Evolutionary conservation across 345 rosid species (phyloP).

Genomic region (Carallia brachiata): DNA sequence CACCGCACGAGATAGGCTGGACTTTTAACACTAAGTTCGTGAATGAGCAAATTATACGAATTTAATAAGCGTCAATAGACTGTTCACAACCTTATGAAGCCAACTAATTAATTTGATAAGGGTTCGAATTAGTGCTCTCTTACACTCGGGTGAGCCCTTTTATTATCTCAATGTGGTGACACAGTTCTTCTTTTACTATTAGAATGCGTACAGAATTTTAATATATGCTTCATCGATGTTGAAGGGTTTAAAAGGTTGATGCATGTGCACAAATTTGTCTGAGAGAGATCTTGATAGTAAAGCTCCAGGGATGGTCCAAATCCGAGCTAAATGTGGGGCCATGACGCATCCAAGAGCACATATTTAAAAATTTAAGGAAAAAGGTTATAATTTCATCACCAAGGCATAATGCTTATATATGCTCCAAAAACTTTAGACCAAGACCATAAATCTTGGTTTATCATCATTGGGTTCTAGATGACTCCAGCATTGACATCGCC

Average conservation of each 20-base stretch:
- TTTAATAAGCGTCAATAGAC: too few relatives aligned
- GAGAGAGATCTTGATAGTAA: not conserved
- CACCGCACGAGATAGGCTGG: too few relatives aligned
- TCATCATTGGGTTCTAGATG: not conserved
- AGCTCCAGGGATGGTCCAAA: not conserved
- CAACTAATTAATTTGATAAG: too few relatives aligned
- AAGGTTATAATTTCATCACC: not conserved
- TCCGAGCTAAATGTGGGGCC: not conserved
- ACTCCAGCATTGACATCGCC: not conserved
- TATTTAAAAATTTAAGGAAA: not conserved
- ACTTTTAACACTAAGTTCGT: too few relatives aligned
- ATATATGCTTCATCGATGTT: not conserved
- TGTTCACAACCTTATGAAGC: too few relatives aligned
- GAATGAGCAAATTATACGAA: too few relatives aligned
- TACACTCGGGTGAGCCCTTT: too few relatives aligned
- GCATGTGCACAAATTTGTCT: not conserved
- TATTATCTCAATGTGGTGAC: too few relatives aligned
- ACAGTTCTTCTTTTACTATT: too few relatives aligned
- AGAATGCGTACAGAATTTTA: too few relatives aligned
- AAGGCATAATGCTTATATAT: not conserved
- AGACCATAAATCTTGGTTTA: constrained; percentile 5
- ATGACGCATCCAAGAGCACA: not conserved
- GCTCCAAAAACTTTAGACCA: not conserved
- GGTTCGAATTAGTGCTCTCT: too few relatives aligned
- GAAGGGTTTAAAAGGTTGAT: not conserved